Conservation (phyloP, 495 filamentous ascomycete genomes). For the Evernia prunastri region DNA sequence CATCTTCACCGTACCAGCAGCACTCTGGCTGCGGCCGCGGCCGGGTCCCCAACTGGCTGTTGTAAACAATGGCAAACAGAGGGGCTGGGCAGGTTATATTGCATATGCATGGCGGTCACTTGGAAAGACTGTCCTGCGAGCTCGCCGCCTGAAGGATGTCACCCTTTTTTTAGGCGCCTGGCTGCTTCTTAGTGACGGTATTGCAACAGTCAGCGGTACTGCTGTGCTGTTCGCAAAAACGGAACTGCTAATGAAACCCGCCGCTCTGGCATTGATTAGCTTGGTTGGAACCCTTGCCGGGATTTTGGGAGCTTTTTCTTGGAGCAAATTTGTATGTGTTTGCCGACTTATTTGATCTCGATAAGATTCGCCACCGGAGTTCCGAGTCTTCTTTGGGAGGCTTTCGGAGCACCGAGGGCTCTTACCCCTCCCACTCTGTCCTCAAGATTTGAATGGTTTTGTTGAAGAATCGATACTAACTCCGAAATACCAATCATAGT, state of each 20-base stretch:
- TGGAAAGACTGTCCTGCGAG: conserved; percentile 68
- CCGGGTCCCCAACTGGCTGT: conserved; percentile 71
- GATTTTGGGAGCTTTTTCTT: conserved; percentile 81
- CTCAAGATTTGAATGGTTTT: neutral
- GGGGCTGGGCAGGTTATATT: conserved; percentile 58
- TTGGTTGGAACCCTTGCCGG: conserved; percentile 81
- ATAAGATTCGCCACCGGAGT: neutral
- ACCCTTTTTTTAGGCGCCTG: conserved; percentile 82
- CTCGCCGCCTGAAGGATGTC: conserved; percentile 75
- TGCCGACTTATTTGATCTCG: neutral
- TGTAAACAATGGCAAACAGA: conserved; percentile 34
- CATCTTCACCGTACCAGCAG: conserved; percentile 80
- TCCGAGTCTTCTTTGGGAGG: neutral
- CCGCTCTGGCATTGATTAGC: conserved; percentile 85
- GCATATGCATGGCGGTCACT: conserved; percentile 79
- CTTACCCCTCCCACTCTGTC: neutral
- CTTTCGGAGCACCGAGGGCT: neutral
- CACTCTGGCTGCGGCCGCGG: conserved; percentile 81
- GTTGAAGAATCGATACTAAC: neutral
- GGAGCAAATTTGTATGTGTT: conserved; percentile 54
- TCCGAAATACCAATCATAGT: conserved; percentile 26
- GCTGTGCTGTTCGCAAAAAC: conserved; percentile 96
- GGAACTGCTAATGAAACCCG: conserved; percentile 78
- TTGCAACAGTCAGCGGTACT: conserved; percentile 91
- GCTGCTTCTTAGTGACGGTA: conserved; percentile 90